These are phyloP conservation scores for Pestalotiopsis sp. DNA, from an alignment of 2,329 filamentous ascomycete genomes.

Conservation along the genomic window DNA sequence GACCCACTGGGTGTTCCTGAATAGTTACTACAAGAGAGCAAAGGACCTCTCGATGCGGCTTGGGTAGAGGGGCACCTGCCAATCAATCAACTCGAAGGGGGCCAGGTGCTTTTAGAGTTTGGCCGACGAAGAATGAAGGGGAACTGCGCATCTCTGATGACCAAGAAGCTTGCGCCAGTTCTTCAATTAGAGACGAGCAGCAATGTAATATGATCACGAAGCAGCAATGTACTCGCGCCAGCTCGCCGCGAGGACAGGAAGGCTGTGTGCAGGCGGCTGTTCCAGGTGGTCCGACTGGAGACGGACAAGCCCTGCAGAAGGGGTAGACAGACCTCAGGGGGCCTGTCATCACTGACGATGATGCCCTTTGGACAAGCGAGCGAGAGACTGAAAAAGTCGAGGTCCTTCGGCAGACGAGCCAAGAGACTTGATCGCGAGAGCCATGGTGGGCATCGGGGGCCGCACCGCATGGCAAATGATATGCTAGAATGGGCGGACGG, in stretches of 20 bases:
- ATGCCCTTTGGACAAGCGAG: not conserved
- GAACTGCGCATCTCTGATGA: constrained; percentile 24
- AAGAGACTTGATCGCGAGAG: not conserved
- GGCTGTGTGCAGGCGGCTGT: constrained; percentile 7
- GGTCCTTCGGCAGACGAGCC: not conserved
- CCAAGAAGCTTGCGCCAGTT: constrained; percentile 16
- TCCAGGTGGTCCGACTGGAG: constrained; percentile 7
- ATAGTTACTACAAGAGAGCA: not conserved
- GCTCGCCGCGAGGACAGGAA: constrained; percentile 18
- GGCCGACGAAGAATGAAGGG: constrained; percentile 21
- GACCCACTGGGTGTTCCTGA: not conserved
- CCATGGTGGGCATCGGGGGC: not conserved
- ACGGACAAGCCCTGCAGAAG: not conserved
- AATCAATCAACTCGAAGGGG: constrained; percentile 18
- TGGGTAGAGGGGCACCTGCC: constrained; percentile 10
- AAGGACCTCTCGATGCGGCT: not conserved
- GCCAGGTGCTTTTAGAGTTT: constrained; percentile 18
- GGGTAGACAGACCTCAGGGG: not conserved
- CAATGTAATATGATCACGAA: constrained; percentile 8
- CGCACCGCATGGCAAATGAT: not conserved
- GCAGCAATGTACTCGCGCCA: not conserved
- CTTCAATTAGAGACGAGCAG: constrained; percentile 16
- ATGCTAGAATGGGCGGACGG: not conserved
- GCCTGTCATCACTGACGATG: not conserved
- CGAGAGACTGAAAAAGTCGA: not conserved